Percentiles rank a stretch among this genome's conserved stretches.
phyloP scores from a whole-genome alignment of 306 rosid genomes.

The Ormosia semicastrata region DNA sequence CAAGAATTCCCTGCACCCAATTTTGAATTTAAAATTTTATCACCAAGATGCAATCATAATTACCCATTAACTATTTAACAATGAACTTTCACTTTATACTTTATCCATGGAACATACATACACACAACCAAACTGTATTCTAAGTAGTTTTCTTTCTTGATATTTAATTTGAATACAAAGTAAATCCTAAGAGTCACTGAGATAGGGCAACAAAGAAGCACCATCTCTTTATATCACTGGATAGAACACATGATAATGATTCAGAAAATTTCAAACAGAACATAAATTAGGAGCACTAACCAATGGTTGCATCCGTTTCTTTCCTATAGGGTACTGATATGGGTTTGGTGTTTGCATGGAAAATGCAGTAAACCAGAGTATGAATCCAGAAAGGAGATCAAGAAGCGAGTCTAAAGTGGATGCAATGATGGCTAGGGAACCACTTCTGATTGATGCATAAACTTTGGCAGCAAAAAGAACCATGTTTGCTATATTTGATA shows the following conservation, averaged over 20 bases:
- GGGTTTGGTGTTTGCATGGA: constrained; percentile 98
- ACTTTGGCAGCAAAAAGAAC: constrained; percentile 88
- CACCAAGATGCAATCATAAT: not conserved
- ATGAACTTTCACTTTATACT: not conserved
- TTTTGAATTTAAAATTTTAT: constrained; percentile 24
- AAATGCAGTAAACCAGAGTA: constrained; percentile 98
- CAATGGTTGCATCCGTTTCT: constrained; percentile 97
- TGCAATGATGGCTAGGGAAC: constrained; percentile 96
- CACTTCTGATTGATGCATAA: constrained; percentile 88
- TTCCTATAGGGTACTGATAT: constrained; percentile 96
- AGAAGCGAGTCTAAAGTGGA: constrained; percentile 97
- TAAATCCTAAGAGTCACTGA: not conserved
- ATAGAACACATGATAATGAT: not conserved
- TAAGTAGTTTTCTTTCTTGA: not conserved
- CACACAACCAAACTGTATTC: not conserved
- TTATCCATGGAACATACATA: not conserved
- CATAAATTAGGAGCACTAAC: constrained; percentile 43
- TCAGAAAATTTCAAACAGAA: not conserved
- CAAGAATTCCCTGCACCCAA: constrained; percentile 85
- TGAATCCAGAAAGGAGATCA: constrained; percentile 95
- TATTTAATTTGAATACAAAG: not conserved
- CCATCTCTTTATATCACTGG: not conserved
- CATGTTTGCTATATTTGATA: constrained; percentile 94
- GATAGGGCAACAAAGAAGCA: constrained; percentile 1
- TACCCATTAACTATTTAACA: not conserved